Percentiles rank a stretch among this genome's conserved stretches.
These are phyloP conservation scores for Cronartium quercuum DNA, from an alignment of 1,284 basidiomycete genomes.

Conservation along the genomic window DNA sequence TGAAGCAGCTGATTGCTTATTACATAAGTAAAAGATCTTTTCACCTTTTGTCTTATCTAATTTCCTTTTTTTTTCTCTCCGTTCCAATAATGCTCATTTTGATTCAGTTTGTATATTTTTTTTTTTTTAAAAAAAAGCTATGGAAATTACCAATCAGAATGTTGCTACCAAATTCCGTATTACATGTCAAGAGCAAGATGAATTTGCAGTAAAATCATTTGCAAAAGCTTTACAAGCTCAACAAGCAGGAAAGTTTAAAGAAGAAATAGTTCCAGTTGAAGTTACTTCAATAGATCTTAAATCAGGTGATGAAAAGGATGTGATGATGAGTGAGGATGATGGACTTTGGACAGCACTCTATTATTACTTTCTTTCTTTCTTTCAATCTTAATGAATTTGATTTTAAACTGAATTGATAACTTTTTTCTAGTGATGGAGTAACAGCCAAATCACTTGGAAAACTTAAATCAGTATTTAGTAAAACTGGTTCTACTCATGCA, in stretches of 20 bases:
- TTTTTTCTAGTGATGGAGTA: conserved; percentile 64
- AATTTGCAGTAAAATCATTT: conserved; percentile 74
- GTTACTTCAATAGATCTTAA: conserved; percentile 73
- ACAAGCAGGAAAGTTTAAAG: conserved; percentile 80
- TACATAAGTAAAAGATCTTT: conserved; percentile 56
- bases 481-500: conserved; percentile 86
- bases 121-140: conserved; percentile 48
- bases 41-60: not conserved
- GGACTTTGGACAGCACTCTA: conserved; percentile 58
- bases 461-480: conserved; percentile 86
- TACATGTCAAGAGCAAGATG: conserved; percentile 69
- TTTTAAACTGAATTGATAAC: no score
- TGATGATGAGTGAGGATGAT: conserved; percentile 80
- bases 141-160: conserved; percentile 97
- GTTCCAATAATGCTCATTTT: not conserved
- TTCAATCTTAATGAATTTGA: no score
- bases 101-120: not conserved
- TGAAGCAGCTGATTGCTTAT: conserved; percentile 81
- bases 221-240: conserved; percentile 79
- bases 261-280: conserved; percentile 80
- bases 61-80: not conserved
- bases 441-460: conserved; percentile 78
- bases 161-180: conserved; percentile 74
- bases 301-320: conserved; percentile 69
- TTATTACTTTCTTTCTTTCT: no score